Percentiles rank a stretch among this genome's conserved stretches.
Evolutionary conservation across 306 rosid species (phyloP).

Genomic region (Spatholobus suberectus): DNA sequence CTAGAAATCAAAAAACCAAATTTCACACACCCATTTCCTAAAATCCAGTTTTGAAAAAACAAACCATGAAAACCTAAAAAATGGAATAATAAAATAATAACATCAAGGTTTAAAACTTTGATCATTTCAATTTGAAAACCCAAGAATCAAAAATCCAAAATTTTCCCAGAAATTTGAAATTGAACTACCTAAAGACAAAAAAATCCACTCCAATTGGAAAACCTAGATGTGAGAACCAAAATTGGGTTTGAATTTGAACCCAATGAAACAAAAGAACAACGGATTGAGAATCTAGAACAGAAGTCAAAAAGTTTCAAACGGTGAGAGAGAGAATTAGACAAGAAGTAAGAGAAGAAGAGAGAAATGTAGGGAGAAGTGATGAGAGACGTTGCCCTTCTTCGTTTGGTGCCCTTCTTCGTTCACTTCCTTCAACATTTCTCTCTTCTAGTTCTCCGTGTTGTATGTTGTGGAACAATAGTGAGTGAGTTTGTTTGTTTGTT

Average conservation of each 20-base stretch:
- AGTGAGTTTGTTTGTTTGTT: too few relatives aligned
- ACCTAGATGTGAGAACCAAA: not conserved
- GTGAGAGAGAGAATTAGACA: constrained; percentile 22
- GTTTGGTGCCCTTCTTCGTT: too few relatives aligned
- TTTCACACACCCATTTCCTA: not conserved
- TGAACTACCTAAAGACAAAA: not conserved
- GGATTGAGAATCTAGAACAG: not conserved
- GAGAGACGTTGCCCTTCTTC: too few relatives aligned
- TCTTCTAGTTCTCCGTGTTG: too few relatives aligned
- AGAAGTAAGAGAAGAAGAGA: constrained; percentile 10
- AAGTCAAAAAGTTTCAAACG: constrained; percentile 13
- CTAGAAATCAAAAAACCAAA: constrained; percentile 13
- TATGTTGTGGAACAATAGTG: too few relatives aligned
- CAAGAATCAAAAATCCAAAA: not conserved
- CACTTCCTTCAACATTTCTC: too few relatives aligned
- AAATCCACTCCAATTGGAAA: not conserved
- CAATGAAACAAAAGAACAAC: not conserved
- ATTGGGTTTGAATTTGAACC: not conserved
- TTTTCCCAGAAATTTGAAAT: not conserved
- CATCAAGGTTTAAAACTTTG: not conserved
- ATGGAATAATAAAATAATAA: not conserved
- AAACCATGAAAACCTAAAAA: not conserved
- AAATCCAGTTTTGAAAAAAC: constrained; percentile 7
- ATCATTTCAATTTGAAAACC: not conserved
- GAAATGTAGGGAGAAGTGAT: constrained; percentile 35